Conservation (phyloP, 2,329 filamentous ascomycete species). For the Neonectria ditissima region DNA sequence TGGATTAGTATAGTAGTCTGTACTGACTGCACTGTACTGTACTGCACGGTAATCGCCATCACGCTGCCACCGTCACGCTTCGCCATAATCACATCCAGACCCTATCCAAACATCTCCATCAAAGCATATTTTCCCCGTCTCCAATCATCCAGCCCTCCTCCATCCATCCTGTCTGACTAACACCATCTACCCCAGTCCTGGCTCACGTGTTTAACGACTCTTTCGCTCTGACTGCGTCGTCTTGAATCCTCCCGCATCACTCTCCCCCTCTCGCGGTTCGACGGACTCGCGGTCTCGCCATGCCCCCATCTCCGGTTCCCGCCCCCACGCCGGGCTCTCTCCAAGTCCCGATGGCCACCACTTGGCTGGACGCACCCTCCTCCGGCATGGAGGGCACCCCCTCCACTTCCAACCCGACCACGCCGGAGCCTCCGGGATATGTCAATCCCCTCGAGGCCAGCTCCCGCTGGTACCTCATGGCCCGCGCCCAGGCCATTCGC, state of each 20-base stretch:
- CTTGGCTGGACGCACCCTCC: slow-evolving; percentile 22
- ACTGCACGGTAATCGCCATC: neutral
- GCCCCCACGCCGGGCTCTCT: neutral
- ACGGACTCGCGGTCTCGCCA: slow-evolving; percentile 3
- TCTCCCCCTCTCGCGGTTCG: slow-evolving; percentile 12
- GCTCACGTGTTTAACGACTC: slow-evolving; percentile 37
- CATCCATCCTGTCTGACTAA: slow-evolving; percentile 15
- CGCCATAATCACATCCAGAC: neutral
- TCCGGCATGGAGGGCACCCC: slow-evolving; percentile 39
- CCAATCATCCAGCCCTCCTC: slow-evolving; percentile 7
- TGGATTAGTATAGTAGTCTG: neutral
- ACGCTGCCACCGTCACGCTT: neutral
- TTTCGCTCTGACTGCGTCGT: slow-evolving; percentile 14
- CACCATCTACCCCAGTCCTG: slow-evolving; percentile 23
- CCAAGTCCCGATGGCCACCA: slow-evolving; percentile 3
- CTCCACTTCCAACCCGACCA: slow-evolving; percentile 46
- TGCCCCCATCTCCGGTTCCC: neutral
- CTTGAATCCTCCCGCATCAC: slow-evolving; percentile 8
- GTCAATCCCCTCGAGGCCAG: slow-evolving; percentile 58
- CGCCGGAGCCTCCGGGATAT: slow-evolving; percentile 52
- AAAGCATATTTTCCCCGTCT: neutral
- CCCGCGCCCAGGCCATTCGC: slow-evolving; percentile 57
- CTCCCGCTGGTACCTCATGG: slow-evolving; percentile 58
- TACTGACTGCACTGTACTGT: neutral
- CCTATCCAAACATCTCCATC: slow-evolving; percentile 6